Evolutionary conservation across 768 basidiomycete genomes (phyloP), one percentile per base, ranked within the genome.

Genomic region (Pilatotrama ljubarskyi): DNA sequence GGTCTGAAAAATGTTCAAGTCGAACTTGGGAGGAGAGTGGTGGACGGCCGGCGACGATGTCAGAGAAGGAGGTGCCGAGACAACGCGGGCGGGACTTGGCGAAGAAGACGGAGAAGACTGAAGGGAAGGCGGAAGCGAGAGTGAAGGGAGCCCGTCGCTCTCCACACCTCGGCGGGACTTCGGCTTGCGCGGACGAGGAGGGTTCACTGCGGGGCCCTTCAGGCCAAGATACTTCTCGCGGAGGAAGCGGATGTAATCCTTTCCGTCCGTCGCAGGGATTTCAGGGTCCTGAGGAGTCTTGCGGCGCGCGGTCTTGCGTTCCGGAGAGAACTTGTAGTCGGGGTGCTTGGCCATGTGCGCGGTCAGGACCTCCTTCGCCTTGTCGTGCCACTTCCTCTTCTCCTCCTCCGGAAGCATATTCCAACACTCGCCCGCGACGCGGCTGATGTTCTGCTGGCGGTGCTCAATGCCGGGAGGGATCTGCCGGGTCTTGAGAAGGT

Each of bases 391-490:
- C n/a, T 69, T 50, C 37, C 62, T 64, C 66, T 73, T 75, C 38
- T 76, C 75, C 35, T 65, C 69, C 0, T 66, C 58, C 6, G 68
- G 62, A 41, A 84, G 73, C 65, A 73, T 73, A 26, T 76, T 77
- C 84, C 84, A 86, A 67, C 80, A 76, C 68, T 78, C 74, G 6
- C 79, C 84, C 9, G 80, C 82, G 62, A 84, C 76, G 56, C 80
- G 74, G 59, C 78, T 80, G 60, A 84, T 76, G 58, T 83, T 80
- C 69, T 83, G 80, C 69, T 86, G 84, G 46, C 80, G 77, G 44
- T 75, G 76, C 69, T 82, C 81, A 37, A 80, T 72, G 22, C 76
- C 71, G 15, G 73, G 67, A 2, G 80, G 78, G 43, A 82, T 75
- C 11, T 73, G 59, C 18, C 73, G 73, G 2, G 71, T 74, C 63